Evolutionary conservation across 164 flowering plant species (phyloP).

Genomic region (Chimonanthus praecox): DNA sequence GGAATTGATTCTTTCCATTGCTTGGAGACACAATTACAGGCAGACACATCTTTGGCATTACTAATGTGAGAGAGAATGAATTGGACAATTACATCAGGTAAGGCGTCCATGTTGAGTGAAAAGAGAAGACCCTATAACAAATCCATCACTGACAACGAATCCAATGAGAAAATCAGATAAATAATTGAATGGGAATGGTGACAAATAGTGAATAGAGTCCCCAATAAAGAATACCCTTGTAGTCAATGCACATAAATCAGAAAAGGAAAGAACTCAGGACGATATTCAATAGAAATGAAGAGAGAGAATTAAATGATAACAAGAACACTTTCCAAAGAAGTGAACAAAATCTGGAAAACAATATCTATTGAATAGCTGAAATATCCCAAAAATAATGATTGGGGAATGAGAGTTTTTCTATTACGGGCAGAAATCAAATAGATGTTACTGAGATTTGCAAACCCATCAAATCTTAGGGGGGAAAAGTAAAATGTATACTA

Average conservation of each 20-base stretch:
- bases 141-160: background rate
- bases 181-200: background rate
- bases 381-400: no score
- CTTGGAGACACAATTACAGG: slow-evolving; percentile 66
- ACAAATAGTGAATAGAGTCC: background rate
- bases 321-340: background rate
- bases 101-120: slow-evolving; percentile 46
- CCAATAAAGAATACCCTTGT: background rate
- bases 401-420: no score
- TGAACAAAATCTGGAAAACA: background rate
- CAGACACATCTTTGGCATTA: slow-evolving; percentile 64
- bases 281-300: background rate
- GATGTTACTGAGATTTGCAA: background rate
- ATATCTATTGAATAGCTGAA: background rate
- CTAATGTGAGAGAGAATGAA: slow-evolving; percentile 51
- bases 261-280: background rate
- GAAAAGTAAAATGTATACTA: background rate
- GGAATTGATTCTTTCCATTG: slow-evolving; percentile 67
- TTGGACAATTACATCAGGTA: slow-evolving; percentile 74
- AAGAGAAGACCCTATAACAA: no score
- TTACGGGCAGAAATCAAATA: background rate
- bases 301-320: background rate
- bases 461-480: background rate
- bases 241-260: background rate
- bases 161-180: background rate